A percentile compares a stretch with the other conserved stretches of the same genome.
These are phyloP conservation scores for Aspergillus cristatus DNA, from an alignment of 495 filamentous ascomycete species.

Conservation along the genomic window DNA sequence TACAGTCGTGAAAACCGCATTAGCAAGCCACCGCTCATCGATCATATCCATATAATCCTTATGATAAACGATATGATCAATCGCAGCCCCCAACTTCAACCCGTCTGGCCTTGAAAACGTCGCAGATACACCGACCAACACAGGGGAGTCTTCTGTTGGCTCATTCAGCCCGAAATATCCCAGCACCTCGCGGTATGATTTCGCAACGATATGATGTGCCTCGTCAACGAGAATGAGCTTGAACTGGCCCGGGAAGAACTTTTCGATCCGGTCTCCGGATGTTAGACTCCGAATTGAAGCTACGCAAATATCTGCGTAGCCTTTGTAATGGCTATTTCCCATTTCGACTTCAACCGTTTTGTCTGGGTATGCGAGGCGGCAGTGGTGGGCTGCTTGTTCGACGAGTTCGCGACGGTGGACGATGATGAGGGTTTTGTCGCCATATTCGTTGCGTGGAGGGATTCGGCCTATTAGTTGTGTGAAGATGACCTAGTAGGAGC, in stretches of 20 bases:
- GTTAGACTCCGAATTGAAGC: conserved; percentile 80
- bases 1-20: conserved; percentile 90
- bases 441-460: conserved; percentile 41
- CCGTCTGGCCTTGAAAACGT: conserved; percentile 89
- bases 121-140: conserved; percentile 85
- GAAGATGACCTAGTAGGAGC: conserved; percentile 67
- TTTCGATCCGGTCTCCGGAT: conserved; percentile 62
- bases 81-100: conserved; percentile 71
- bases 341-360: conserved; percentile 84
- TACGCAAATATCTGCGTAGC: conserved; percentile 81
- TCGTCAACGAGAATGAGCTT: conserved; percentile 95
- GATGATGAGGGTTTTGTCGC: conserved; percentile 78
- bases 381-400: conserved; percentile 85
- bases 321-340: conserved; percentile 63
- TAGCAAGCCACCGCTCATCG: conserved; percentile 69
- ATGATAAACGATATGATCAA: conserved; percentile 96
- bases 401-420: conserved; percentile 92
- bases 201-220: conserved; percentile 93
- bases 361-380: conserved; percentile 65
- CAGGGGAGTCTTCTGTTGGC: conserved; percentile 45
- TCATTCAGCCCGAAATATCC: conserved; percentile 63
- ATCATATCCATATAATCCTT: conserved; percentile 98
- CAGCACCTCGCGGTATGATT: conserved; percentile 62
- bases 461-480: conserved; percentile 86
- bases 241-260: conserved; percentile 71